Evolutionary conservation across 1,284 basidiomycete genomes (phyloP), one percentile per base, ranked within the genome.

Genomic region (Tremellales sp.): DNA sequence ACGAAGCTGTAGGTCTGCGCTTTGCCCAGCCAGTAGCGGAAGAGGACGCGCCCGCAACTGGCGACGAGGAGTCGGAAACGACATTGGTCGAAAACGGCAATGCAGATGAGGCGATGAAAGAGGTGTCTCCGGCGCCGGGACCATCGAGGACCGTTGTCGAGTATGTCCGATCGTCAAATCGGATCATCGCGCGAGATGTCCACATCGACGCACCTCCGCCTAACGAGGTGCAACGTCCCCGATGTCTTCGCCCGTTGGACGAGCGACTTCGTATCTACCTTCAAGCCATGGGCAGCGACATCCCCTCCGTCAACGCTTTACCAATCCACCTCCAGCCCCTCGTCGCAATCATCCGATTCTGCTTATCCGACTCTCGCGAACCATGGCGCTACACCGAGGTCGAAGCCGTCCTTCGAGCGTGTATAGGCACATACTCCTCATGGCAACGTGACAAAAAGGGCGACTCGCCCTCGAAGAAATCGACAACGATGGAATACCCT

Each of bases 331-430:
- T 68, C 1, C 67, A 70, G 22, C 65, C 70, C 4, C 49, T 72
- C 1, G 56, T 62, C 11, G 64, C 65, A 11, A 55, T 58, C 3
- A 35, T 67, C 55, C 70, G 40, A 64, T 86, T 67, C 22, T 60
- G 56, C 37, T 49, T 67, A 22, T 35, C 61, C 26, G 56, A 66
- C 22, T 46, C 61, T 13, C 13, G 43, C 25, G 10, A 84, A 63
- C 78, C 79, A 42, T 91, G 88, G 88, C 84, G 82, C 1, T 75
- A 72, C 43, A 71, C 67, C 13, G 89, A 91, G 65, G 82, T 81
- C 2, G 75, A 70, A 3, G 82, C 82, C n/a, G 79, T 87, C 54
- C 75, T 90, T 22, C 75, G 78, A 1, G 77, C 80, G 2, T 49
- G 56, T 12, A 42, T 69, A 10, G 67, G 62, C 3, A 58, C 53